These are phyloP conservation scores for Barnettozyma populi DNA, from an alignment of 805 yeast genomes.

Conservation along the genomic window DNA sequence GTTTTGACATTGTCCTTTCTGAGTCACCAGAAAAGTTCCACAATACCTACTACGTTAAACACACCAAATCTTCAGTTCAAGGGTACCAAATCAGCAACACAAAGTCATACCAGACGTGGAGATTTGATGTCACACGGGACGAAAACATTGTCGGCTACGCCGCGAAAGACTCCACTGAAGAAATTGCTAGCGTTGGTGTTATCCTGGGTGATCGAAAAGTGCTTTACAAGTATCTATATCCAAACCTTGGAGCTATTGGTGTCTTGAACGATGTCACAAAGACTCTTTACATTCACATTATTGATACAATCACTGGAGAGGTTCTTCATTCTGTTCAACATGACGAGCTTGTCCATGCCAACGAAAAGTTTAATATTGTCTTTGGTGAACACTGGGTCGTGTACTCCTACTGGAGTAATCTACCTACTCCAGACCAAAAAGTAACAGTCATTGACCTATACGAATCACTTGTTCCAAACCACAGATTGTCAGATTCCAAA, in stretches of 20 bases:
- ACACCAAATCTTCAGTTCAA: constrained; percentile 22
- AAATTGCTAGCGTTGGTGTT: constrained; percentile 58
- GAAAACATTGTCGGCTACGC: constrained; percentile 39
- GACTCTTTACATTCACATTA: constrained; percentile 41
- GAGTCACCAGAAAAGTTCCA: constrained; percentile 15
- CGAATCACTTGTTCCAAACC: constrained; percentile 55
- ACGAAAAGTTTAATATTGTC: constrained; percentile 42
- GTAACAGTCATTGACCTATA: constrained; percentile 73
- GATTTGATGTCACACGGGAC: constrained; percentile 22
- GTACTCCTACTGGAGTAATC: constrained; percentile 52
- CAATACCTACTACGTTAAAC: constrained; percentile 22
- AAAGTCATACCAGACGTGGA: constrained; percentile 34
- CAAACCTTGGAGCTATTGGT: constrained; percentile 54
- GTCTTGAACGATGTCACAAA: constrained; percentile 29
- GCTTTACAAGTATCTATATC: constrained; percentile 77
- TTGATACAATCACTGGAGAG: constrained; percentile 71
- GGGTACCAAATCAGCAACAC: constrained; percentile 19
- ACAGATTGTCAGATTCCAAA: constrained; percentile 27
- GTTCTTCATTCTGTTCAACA: constrained; percentile 41
- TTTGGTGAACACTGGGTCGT: constrained; percentile 84
- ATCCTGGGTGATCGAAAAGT: constrained; percentile 67
- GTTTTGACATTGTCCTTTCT: constrained; percentile 16
- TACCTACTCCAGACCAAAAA: constrained; percentile 48
- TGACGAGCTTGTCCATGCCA: constrained; percentile 36
- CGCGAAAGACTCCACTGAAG: constrained; percentile 33